A percentile compares a stretch with the other conserved stretches of the same genome.
Conservation (phyloP, 345 rosid genomes). For the Syzygium aqueum region DNA sequence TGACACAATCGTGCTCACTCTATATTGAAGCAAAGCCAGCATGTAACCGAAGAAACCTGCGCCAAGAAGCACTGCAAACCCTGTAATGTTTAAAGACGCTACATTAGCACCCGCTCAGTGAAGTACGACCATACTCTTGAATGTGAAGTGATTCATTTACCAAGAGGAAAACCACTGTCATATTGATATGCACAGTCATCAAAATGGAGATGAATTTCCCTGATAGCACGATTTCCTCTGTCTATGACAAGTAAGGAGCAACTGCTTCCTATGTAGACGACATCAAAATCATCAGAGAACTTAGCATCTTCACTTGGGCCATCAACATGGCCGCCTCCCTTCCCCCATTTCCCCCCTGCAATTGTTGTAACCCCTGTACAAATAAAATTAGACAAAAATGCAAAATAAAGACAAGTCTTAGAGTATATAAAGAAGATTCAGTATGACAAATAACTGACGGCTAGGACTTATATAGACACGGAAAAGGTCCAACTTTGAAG, state of each 20-base stretch:
- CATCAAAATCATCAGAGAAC: constrained; percentile 91
- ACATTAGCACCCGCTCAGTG: background rate
- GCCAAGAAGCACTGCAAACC: constrained; percentile 85
- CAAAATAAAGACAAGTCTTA: background rate
- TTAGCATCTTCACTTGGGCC: constrained; percentile 99
- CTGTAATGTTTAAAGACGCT: constrained; percentile 34
- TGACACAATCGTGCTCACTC: constrained; percentile 63
- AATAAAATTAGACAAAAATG: constrained; percentile 1
- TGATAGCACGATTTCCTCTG: constrained; percentile 84
- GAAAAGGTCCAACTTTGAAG: background rate
- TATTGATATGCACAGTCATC: constrained; percentile 99
- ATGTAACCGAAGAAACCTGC: constrained; percentile 96
- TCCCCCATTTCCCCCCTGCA: constrained; percentile 82
- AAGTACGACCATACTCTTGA: background rate
- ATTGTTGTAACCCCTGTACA: constrained; percentile 87
- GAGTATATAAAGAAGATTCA: background rate
- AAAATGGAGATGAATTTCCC: constrained; percentile 96
- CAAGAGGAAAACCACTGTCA: constrained; percentile 90
- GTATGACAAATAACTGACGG: background rate
- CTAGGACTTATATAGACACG: background rate
- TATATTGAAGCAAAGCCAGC: constrained; percentile 84
- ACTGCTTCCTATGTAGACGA: constrained; percentile 93
- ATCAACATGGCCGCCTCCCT: constrained; percentile 84
- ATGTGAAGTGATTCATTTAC: constrained; percentile 18
- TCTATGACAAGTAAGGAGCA: constrained; percentile 93